Evolutionary conservation across 2,329 filamentous ascomycete species (phyloP), one percentile per base, ranked within the genome.

Genomic region (Colletotrichum sublineola): DNA sequence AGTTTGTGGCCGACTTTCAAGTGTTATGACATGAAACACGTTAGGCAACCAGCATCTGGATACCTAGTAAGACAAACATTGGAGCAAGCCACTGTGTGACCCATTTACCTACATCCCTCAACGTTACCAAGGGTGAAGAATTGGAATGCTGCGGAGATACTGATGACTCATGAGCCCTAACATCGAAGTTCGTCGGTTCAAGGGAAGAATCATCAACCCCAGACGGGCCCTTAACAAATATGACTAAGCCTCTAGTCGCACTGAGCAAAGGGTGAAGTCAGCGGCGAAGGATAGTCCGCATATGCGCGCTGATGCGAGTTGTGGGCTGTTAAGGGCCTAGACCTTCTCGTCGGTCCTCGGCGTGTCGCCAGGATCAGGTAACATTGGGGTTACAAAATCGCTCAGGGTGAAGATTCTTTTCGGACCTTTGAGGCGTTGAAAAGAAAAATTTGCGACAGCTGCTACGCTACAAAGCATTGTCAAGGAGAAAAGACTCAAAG

Each of bases 311-410:
- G 42, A 42, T 29, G 56, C n/a, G 50, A 44, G 36, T 44, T 36
- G 40, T 42, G 58, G 12, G 33, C 6, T 31, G 40, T 55, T 5
- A 50, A 48, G 20, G 68, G 67, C 46, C 63, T 36, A 50, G 68
- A 53, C 42, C 56, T 33, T 18, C 40, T 50, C 31, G 24, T 63
- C 55, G 48, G 40, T 18, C 33, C 55, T 67, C 63, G 63, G 63
- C 48, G 56, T 46, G 24, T 18, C 60, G 55, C 63, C 63, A 36
- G 6, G 38, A 24, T 67, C 33, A 24, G 40, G 63, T 40, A 48
- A 48, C 8, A 42, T 53, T 52, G 56, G 31, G 20, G 29, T 46
- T 29, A 38, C 24, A 65, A 68, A 71, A 67, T 67, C 63, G 68
- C 68, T 71, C 63, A 70, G 18, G 11, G 42, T 29, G 53, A 46